A percentile compares a stretch with the other conserved stretches of the same genome.
Conservation (phyloP, 2,329 filamentous ascomycete species). For the Ophiocordyceps unilateralis region DNA sequence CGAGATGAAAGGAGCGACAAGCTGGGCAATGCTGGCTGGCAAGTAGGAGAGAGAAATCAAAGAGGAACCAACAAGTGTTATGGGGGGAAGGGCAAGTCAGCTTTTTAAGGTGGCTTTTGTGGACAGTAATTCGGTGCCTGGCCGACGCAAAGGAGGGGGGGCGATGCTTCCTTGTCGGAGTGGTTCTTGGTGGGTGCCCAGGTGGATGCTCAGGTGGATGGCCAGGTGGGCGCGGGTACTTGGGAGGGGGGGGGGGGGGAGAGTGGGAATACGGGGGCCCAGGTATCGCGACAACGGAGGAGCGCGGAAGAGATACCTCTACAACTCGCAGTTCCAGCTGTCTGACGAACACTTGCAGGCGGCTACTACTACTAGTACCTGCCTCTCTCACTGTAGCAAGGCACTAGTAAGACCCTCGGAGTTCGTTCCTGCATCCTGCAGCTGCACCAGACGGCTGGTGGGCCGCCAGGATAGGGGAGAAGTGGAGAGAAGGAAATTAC, state of each 20-base stretch:
- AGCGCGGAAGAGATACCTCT: too few species aligned
- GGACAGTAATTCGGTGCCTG: background rate
- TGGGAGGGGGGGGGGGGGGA: too few species aligned
- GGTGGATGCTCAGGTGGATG: too few species aligned
- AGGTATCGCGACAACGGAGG: too few species aligned
- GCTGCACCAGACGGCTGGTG: background rate
- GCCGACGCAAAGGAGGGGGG: background rate
- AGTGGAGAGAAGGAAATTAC: background rate
- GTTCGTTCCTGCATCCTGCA: background rate
- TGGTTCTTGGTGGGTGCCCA: background rate
- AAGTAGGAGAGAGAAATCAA: background rate
- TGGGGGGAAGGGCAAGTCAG: background rate
- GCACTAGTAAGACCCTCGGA: too few species aligned
- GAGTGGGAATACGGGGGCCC: too few species aligned
- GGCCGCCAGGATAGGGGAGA: background rate
- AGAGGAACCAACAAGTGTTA: background rate
- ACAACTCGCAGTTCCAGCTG: too few species aligned
- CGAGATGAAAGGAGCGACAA: background rate
- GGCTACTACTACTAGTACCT: too few species aligned
- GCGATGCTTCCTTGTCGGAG: too few species aligned
- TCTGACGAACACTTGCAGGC: too few species aligned
- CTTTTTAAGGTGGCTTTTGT: background rate
- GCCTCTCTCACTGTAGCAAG: too few species aligned
- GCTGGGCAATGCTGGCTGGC: background rate
- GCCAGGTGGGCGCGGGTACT: too few species aligned